Evolutionary conservation across 2,329 filamentous ascomycete genomes (phyloP).

Genomic region (Colletotrichum aenigma): DNA sequence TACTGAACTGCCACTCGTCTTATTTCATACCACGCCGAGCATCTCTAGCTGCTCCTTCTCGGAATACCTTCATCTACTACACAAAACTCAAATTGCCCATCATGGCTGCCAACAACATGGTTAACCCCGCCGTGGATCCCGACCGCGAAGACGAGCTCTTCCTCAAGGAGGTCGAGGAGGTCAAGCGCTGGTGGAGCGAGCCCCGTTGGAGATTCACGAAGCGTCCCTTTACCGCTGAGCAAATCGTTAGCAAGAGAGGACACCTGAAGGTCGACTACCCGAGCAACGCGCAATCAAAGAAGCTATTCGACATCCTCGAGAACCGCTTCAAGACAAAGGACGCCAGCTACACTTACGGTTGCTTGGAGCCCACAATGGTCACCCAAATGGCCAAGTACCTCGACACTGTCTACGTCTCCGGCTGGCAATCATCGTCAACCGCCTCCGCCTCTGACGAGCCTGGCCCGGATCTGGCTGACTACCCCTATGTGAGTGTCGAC

Average conservation of each 20-base stretch:
- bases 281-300: constrained; percentile 88
- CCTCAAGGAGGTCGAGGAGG: constrained; percentile 80
- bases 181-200: constrained; percentile 94
- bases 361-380: constrained; percentile 96
- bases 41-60: background rate
- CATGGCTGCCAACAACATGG: constrained; percentile 69
- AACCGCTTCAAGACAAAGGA: constrained; percentile 84
- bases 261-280: constrained; percentile 91
- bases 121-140: constrained; percentile 59
- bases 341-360: constrained; percentile 94
- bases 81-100: constrained; percentile 26
- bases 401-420: constrained; percentile 97
- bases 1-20: background rate
- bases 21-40: background rate
- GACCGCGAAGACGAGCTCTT: constrained; percentile 69
- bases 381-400: constrained; percentile 99
- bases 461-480: constrained; percentile 96
- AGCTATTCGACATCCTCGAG: constrained; percentile 92
- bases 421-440: constrained; percentile 98
- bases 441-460: constrained; percentile 95
- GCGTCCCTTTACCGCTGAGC: constrained; percentile 92
- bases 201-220: constrained; percentile 92
- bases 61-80: background rate
- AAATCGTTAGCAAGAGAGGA: constrained; percentile 95
- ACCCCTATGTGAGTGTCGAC: constrained; percentile 74